Conservation (phyloP, 257 asterid genomes). For the Galeopsis tetrahit region DNA sequence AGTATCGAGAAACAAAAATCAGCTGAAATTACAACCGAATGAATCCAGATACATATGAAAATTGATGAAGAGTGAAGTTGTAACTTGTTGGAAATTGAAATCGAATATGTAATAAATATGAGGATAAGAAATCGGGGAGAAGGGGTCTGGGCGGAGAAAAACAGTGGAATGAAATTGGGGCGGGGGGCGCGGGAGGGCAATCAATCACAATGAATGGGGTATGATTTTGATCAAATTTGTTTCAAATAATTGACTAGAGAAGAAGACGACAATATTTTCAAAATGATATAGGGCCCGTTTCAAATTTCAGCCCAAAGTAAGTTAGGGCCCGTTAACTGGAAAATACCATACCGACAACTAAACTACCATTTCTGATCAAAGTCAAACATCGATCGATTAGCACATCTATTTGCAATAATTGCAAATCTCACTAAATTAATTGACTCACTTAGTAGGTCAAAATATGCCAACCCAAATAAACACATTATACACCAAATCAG, state of each 20-base stretch:
- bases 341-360: no score
- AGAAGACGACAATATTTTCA: not conserved
- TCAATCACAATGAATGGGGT: conserved; percentile 2
- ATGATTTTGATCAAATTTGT: not conserved
- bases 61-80: not conserved
- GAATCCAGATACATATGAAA: not conserved
- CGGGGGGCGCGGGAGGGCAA: conserved; percentile 12
- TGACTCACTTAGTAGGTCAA: no score
- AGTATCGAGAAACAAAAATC: conserved; percentile 3
- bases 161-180: conserved; percentile 29
- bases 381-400: no score
- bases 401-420: no score
- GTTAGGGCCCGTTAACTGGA: not conserved
- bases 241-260: not conserved
- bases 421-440: no score
- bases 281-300: not conserved
- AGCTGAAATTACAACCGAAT: not conserved
- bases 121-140: conserved; percentile 24
- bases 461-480: no score
- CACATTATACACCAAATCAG: no score
- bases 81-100: not conserved
- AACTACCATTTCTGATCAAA: no score
- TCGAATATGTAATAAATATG: not conserved
- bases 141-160: conserved; percentile 28
- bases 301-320: conserved; percentile 4